Evolutionary conservation across 768 basidiomycete species (phyloP).

Genomic region (Russula abietina): DNA sequence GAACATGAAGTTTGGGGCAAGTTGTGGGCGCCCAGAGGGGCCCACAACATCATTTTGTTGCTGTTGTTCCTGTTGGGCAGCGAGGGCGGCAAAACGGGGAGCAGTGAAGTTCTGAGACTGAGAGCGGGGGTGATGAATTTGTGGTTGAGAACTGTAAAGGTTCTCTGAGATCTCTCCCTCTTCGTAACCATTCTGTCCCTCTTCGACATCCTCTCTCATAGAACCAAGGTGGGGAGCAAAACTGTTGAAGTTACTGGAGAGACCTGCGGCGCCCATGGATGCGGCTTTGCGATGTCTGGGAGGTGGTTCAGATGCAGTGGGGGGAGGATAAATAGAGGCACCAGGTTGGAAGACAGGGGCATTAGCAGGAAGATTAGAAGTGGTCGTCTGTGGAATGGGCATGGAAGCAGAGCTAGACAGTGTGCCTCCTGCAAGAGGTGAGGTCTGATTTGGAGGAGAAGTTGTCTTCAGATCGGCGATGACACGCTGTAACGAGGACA

Average conservation of each 20-base stretch:
- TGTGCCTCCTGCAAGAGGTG: slow-evolving; percentile 36
- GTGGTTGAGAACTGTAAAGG: slow-evolving; percentile 38
- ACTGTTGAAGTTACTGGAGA: slow-evolving; percentile 57
- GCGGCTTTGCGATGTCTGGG: slow-evolving; percentile 77
- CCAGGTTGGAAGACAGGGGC: slow-evolving; percentile 75
- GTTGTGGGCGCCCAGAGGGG: slow-evolving; percentile 77
- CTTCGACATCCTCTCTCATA: slow-evolving; percentile 80
- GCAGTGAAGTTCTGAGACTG: slow-evolving; percentile 83
- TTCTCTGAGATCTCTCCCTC: slow-evolving; percentile 74
- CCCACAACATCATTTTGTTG: slow-evolving; percentile 45
- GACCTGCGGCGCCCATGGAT: slow-evolving; percentile 56
- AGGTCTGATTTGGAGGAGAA: slow-evolving; percentile 51
- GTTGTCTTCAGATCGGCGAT: slow-evolving; percentile 91
- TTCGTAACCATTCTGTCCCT: slow-evolving; percentile 48
- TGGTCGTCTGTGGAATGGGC: slow-evolving; percentile 40
- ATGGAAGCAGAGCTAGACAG: slow-evolving; percentile 38
- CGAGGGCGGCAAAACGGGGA: slow-evolving; percentile 80
- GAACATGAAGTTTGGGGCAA: slow-evolving; percentile 90
- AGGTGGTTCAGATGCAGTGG: slow-evolving; percentile 39
- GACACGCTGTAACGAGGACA: slow-evolving; percentile 85
- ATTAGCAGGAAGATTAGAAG: slow-evolving; percentile 54
- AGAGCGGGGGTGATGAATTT: slow-evolving; percentile 61
- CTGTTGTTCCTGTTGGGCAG: slow-evolving; percentile 56
- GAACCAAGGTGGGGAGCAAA: slow-evolving; percentile 77
- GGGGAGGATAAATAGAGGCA: slow-evolving; percentile 47